phyloP scores from a whole-genome alignment of 148 eudicot species.

The Fallopia convolvulus region DNA sequence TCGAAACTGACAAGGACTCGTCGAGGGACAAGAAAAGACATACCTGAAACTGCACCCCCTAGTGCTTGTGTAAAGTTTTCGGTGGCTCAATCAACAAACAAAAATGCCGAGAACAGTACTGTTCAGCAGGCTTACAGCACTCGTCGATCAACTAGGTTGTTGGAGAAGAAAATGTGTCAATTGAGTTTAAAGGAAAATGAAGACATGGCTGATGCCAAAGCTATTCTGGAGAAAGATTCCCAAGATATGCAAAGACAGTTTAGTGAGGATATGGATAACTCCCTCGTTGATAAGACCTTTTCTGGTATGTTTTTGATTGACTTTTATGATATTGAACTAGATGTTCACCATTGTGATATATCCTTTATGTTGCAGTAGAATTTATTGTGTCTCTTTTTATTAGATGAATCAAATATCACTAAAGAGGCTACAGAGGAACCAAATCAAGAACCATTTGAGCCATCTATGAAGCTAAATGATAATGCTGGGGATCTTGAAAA shows the following conservation, averaged over 20 bases:
- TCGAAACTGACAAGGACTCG: slow-evolving; percentile 27
- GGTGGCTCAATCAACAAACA: slow-evolving; percentile 14
- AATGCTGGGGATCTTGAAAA: not conserved
- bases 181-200: slow-evolving; percentile 15
- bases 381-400: not conserved
- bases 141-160: slow-evolving; percentile 39
- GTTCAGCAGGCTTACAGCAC: slow-evolving; percentile 26
- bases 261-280: slow-evolving; percentile 14
- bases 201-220: slow-evolving; percentile 8
- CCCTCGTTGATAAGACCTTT: slow-evolving; percentile 9
- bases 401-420: slow-evolving; percentile 7
- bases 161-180: slow-evolving; percentile 27
- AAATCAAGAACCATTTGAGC: not conserved
- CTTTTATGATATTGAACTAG: not conserved
- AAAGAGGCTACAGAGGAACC: slow-evolving; percentile 18
- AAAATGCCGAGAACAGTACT: slow-evolving; percentile 17
- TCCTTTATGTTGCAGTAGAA: not conserved
- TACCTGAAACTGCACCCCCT: not conserved
- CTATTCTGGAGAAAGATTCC: slow-evolving; percentile 9
- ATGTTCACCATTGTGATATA: not conserved
- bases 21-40: slow-evolving; percentile 11
- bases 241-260: slow-evolving; percentile 13
- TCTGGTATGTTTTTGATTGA: slow-evolving; percentile 22
- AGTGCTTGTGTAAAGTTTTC: slow-evolving; percentile 20
- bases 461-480: not conserved